Evolutionary conservation across 129 eudicot species (phyloP).

Genomic region (Tagetes patula): DNA sequence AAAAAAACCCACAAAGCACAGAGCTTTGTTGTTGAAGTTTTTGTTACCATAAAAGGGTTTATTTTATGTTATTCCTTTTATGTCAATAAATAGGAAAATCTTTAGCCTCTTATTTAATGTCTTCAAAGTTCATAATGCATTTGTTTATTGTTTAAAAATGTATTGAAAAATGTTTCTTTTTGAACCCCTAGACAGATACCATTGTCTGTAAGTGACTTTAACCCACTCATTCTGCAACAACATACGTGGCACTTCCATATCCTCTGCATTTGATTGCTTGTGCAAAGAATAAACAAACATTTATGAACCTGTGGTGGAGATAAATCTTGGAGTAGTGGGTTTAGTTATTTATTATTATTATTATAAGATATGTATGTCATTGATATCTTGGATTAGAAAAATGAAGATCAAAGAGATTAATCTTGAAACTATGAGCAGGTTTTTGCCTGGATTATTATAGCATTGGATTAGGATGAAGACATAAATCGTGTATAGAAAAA

Average conservation of each 20-base stretch:
- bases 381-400: too few species aligned
- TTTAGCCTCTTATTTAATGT: constrained; percentile 12
- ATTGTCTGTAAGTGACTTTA: constrained; percentile 19
- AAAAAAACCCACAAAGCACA: constrained; percentile 37
- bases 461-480: too few species aligned
- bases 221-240: constrained; percentile 42
- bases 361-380: too few species aligned
- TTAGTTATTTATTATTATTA: neutral
- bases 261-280: constrained; percentile 34
- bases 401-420: too few species aligned
- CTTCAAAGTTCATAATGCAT: constrained; percentile 7
- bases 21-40: constrained; percentile 10
- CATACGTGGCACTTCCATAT: constrained; percentile 53
- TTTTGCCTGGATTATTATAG: too few species aligned
- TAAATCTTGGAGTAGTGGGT: constrained; percentile 23
- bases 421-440: too few species aligned
- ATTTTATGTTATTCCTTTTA: neutral
- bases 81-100: constrained; percentile 23
- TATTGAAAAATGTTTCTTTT: constrained; percentile 27
- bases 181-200: constrained; percentile 24
- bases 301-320: constrained; percentile 28
- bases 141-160: neutral
- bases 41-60: constrained; percentile 12
- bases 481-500: too few species aligned
- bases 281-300: constrained; percentile 15